Evolutionary conservation across 176 grass and related monocot genomes (phyloP).

Genomic region (Ananas comosus): DNA sequence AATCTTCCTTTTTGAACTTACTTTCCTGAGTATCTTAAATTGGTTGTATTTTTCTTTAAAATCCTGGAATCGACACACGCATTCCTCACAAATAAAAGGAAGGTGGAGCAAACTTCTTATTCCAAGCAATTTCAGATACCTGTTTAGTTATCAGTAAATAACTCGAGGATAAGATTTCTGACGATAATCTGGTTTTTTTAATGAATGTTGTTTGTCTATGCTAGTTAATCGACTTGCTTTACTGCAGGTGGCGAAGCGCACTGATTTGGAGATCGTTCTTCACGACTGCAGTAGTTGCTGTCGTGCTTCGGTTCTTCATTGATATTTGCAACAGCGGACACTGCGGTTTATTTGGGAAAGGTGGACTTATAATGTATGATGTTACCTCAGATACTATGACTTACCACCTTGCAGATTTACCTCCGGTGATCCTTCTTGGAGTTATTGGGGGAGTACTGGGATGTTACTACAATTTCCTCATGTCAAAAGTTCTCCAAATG

Average conservation of each 20-base stretch:
- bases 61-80: background rate
- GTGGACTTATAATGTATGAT: conserved; percentile 94
- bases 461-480: conserved; percentile 82
- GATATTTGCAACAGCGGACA: conserved; percentile 50
- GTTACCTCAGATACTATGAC: conserved; percentile 64
- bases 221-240: background rate
- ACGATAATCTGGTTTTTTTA: too few species aligned
- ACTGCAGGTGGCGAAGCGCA: conserved; percentile 77
- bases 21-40: background rate
- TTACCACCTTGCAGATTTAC: conserved; percentile 76
- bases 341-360: conserved; percentile 69
- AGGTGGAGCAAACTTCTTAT: background rate
- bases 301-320: conserved; percentile 66
- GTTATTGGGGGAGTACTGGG: conserved; percentile 69
- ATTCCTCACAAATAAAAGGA: background rate
- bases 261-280: conserved; percentile 92
- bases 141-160: background rate
- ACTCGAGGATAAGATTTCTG: background rate
- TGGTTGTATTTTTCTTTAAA: background rate
- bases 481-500: conserved; percentile 48
- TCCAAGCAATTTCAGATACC: background rate
- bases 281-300: conserved; percentile 83
- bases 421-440: conserved; percentile 75
- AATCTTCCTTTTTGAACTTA: background rate
- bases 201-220: too few species aligned